Evolutionary conservation across 2,329 filamentous ascomycete species (phyloP), one percentile per base, ranked within the genome.

Genomic region (Seiridium unicorne): DNA sequence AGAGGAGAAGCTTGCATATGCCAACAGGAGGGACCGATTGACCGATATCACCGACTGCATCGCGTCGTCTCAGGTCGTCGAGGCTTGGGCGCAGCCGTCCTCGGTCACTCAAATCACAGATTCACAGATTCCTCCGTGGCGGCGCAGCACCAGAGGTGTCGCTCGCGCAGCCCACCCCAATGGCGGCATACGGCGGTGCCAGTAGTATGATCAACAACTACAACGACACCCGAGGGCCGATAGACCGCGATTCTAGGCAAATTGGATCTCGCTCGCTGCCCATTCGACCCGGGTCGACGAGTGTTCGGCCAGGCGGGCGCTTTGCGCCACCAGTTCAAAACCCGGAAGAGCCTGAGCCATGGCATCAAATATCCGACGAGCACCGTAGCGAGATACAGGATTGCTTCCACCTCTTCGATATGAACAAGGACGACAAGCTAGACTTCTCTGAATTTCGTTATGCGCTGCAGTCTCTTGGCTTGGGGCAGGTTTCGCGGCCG

Each of bases 361-460:
- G 71, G 70, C 70, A 73, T 44, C 73, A 85, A 73, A 73, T 98
- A 66, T 89, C 87, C 26, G 93, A 97, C 70, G 93, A 97, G 76
- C 93, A 97, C 74, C 85, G 90, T 46, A 42, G 18, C 26, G 55
- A 58, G 18, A 58, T 53, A 32, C 18, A 44, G 18, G 34, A 47
- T 65, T 96, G 90, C 98, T 98, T 77, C 36, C 89, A 89, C 63
- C 88, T 98, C 65, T 98, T 99, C 82, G 95, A 98, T 75, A 90
- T 97, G 71, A 94, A 98, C 82, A 94, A 96, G 74, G 93, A 98
- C 79, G 86, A 89, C 51, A 88, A 91, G 76, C 92, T 99, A 72
- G 94, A 98, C 80, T 98, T 97, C 81, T 95, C 98, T 79, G 95
- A 99, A 78, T 91, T 98, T 74, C 94, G 95, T 76, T 95, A 98